Evolutionary conservation across 306 rosid species (phyloP), one percentile per base, ranked within the genome.

Genomic region (Cucurbita argyrosperma): DNA sequence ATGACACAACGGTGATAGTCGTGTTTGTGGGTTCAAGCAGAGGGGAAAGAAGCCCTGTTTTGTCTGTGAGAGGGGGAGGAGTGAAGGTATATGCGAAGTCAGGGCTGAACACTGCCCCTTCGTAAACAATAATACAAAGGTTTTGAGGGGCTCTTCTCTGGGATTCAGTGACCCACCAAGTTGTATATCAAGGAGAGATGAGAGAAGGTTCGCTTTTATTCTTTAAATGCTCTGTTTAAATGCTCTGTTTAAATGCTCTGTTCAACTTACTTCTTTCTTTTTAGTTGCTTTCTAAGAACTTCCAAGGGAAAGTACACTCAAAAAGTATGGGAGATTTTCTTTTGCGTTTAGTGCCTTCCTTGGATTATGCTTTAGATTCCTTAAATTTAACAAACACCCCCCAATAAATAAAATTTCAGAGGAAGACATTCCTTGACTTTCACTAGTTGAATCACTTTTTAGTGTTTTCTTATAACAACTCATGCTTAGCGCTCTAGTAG

Each of bases 1-100:
- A 92, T 16, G 97, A 92, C 80, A 89, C 87, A 63, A 89, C 97
- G 0, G 97, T 88, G 15, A 68, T 92, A 50, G 92, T 92, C 35
- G 59, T 92, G 61, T 92, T 84, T 81, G 90, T 92, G 4, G 96
- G 87, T 74, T 84, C 90, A 76, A 89, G 90, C 81, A 81, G 82
- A 80, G 93, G 79, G 62, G 94, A 38, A 14, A 50, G 57, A 23
- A 47, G 97, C 47, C 90, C 92, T 71, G 77, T 85, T 43, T n/a
- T 84, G 74, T 92, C 97, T 8, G 80, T 92, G 71, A 85, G 90
- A 80, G 97, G 97, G 52, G 84, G 79, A 1, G 96, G 97, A 46
- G 71, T 89, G 57, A 80, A 60, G 37, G 53, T 84, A 35, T 80
- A 76, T 19, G 70, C 90, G 38, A 88, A 86, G 75, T 69, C 84